Evolutionary conservation across 495 filamentous ascomycete genomes (phyloP).

Genomic region (Penicillium crystallinum): DNA sequence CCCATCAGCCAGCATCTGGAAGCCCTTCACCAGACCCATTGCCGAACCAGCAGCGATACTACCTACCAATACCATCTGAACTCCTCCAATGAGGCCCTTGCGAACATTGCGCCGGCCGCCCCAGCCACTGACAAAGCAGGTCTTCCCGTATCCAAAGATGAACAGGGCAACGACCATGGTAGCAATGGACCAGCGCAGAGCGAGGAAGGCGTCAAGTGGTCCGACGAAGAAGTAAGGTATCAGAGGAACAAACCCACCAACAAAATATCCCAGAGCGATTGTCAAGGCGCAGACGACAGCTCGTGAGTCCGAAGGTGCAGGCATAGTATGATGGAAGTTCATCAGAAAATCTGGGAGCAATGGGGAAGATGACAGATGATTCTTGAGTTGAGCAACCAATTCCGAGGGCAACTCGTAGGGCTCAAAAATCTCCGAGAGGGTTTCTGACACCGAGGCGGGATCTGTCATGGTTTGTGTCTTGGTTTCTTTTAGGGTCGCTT

Average conservation of each 20-base stretch:
- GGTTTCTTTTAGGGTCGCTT: slow-evolving; percentile 46
- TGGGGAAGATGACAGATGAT: slow-evolving; percentile 44
- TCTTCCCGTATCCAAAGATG: slow-evolving; percentile 69
- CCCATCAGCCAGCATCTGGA: slow-evolving; percentile 38
- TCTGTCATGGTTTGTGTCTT: slow-evolving; percentile 34
- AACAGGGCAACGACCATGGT: slow-evolving; percentile 68
- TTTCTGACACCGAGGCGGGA: slow-evolving; percentile 30
- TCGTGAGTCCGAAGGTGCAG: slow-evolving; percentile 46
- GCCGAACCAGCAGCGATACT: slow-evolving; percentile 58
- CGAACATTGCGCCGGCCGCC: slow-evolving; percentile 32
- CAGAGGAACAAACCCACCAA: slow-evolving; percentile 68
- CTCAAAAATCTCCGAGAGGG: slow-evolving; percentile 48
- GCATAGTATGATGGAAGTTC: slow-evolving; percentile 52
- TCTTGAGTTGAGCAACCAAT: slow-evolving; percentile 41
- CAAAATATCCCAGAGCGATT: slow-evolving; percentile 66
- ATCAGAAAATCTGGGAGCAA: slow-evolving; percentile 51
- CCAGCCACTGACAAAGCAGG: slow-evolving; percentile 47
- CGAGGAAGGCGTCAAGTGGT: slow-evolving; percentile 48
- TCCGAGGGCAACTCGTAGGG: slow-evolving; percentile 50
- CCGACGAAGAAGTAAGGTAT: slow-evolving; percentile 73
- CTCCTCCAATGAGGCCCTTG: slow-evolving; percentile 41
- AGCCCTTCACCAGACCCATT: slow-evolving; percentile 58
- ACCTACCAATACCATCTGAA: slow-evolving; percentile 64
- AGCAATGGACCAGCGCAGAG: slow-evolving; percentile 62
- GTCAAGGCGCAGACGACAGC: slow-evolving; percentile 58